Percentiles rank a stretch among this genome's conserved stretches.
Evolutionary conservation across 2,329 filamentous ascomycete species (phyloP).

Genomic region (Claviceps sp.): DNA sequence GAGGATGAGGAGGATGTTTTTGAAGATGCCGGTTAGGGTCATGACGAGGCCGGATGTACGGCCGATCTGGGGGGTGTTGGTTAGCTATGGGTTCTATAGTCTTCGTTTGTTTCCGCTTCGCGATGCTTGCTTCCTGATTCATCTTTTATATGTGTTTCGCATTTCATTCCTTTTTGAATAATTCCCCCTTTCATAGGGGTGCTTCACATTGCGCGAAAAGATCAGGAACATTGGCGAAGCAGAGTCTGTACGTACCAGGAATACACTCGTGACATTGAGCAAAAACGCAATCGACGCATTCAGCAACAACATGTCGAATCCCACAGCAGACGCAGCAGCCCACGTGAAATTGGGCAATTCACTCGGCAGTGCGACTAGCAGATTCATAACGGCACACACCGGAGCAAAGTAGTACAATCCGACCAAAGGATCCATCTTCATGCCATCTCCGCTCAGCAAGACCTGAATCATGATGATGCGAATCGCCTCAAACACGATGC

Average conservation of each 20-base stretch:
- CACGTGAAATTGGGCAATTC: slow-evolving; percentile 55
- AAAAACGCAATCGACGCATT: slow-evolving; percentile 72
- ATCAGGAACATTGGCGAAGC: neutral
- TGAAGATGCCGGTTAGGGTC: slow-evolving; percentile 74
- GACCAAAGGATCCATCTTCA: slow-evolving; percentile 81
- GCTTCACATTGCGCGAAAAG: neutral
- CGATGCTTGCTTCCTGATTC: neutral
- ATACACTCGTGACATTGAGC: slow-evolving; percentile 75
- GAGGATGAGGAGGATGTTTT: slow-evolving; percentile 72
- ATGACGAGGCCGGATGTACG: slow-evolving; percentile 79
- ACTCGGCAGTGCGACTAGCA: slow-evolving; percentile 52
- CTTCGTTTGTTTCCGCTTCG: neutral
- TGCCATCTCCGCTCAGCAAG: slow-evolving; percentile 59
- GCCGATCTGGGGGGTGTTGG: slow-evolving; percentile 49
- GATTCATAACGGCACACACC: slow-evolving; percentile 71
- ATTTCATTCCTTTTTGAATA: neutral
- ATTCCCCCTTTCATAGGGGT: neutral
- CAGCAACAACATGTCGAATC: slow-evolving; percentile 49
- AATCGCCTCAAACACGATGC: slow-evolving; percentile 68
- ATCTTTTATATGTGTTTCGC: too few relatives aligned
- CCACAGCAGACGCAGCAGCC: slow-evolving; percentile 51
- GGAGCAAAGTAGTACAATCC: slow-evolving; percentile 85
- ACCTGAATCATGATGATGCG: slow-evolving; percentile 78
- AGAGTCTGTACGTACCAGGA: slow-evolving; percentile 47
- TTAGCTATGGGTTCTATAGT: neutral